Base-by-base conservation (phyloP, 352 stramenopile species). In the Pythium dissotocum region DNA sequence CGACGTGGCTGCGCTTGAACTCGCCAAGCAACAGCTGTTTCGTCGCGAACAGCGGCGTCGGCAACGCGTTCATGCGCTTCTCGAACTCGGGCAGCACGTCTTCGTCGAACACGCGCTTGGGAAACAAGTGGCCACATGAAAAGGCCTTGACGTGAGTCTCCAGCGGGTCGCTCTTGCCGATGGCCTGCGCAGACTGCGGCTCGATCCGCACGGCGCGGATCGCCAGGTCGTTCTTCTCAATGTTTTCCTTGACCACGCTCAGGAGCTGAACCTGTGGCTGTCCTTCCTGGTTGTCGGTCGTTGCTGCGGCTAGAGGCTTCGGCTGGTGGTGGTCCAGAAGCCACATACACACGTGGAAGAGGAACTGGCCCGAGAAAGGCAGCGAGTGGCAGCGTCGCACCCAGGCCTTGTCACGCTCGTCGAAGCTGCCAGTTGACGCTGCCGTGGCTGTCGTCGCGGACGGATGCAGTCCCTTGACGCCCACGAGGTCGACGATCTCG, bases 101-200 rank as follows among this genome's bases (percentile, higher is more conserved):
- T 61, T 96, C 88, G 55, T 96, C 86, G 52, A 92, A 94, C 52
- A 96, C 77, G 33, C 88, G 85, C 75, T 94, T 94, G 10, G 88
- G 85, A 60, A 93, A 96, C 21, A 93, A 67, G 58, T 96, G 88
- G 13, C 83, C 82, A 40, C 88, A 96, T 13, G 86, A 90, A 61
- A 96, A 96, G 2, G 78, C 88, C 71, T 94, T 93, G 18, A 89
- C 86, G 63, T 96, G 88, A 14, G 88, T 96, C 65, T 96, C 88
- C 8, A 96, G 73, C 28, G 88, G 88, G 28, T 96, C 88, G 38
- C 83, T 92, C 61, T 93, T 92, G 49, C 88, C 88, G 24, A 96
- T 71, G 13, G 77, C 72, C 51, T 85, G 77, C 7, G 86, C 80
- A 0, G 85, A 85, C 55, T 96, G 86, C 0, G 85, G 84, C 28